Percentiles rank a stretch among this genome's conserved stretches.
Conservation (phyloP, 148 eudicot genomes). For the Salicornia ramosissima region DNA sequence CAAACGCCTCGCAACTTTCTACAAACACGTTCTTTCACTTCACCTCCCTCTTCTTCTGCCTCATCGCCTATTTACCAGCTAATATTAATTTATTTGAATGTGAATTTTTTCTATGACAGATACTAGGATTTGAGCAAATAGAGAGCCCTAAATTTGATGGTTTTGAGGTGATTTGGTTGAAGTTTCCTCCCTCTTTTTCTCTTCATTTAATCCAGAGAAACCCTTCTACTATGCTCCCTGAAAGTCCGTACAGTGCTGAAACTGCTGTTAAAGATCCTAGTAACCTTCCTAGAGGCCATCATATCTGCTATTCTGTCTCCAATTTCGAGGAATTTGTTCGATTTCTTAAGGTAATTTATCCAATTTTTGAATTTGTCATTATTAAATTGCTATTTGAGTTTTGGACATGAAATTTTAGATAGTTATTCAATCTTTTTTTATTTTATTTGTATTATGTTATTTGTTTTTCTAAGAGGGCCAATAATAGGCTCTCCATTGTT, state of each 20-base stretch:
- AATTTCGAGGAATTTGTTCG: conserved; percentile 71
- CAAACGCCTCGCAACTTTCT: conserved; percentile 70
- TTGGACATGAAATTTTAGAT: no score
- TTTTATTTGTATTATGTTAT: no score
- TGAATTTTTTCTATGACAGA: conserved; percentile 24
- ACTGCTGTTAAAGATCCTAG: conserved; percentile 51
- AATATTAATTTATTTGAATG: background rate
- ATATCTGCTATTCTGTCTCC: conserved; percentile 53
- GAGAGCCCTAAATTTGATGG: conserved; percentile 61
- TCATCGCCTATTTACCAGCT: no score
- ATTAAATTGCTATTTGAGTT: background rate
- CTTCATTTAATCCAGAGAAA: conserved; percentile 82
- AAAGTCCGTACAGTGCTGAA: conserved; percentile 59
- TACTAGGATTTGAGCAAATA: conserved; percentile 80
- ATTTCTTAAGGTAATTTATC: conserved; percentile 51
- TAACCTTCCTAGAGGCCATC: conserved; percentile 71
- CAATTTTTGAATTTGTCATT: background rate
- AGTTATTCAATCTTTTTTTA: no score
- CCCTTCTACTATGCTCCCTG: conserved; percentile 59
- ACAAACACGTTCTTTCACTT: conserved; percentile 50
- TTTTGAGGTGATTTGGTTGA: conserved; percentile 70
- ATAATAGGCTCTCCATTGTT: no score
- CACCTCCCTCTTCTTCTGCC: background rate
- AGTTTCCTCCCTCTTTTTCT: conserved; percentile 48
- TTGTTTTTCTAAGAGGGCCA: no score